Percentiles rank a stretch among this genome's conserved stretches.
phyloP scores from a whole-genome alignment of 148 eudicot genomes.

The Spergularia marina region DNA sequence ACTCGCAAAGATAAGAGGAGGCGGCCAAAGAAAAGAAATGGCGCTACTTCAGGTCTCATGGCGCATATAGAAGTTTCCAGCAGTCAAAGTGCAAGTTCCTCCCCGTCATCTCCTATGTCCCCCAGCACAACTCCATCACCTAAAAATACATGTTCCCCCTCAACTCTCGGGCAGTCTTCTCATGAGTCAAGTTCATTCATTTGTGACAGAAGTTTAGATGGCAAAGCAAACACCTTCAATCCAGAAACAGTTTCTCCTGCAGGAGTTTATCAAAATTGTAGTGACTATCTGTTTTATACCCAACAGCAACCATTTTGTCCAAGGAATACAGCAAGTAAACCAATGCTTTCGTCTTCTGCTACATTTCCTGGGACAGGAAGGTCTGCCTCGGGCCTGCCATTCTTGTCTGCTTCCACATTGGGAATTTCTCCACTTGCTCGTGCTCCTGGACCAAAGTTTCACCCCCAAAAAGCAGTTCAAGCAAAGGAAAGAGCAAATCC shows the following conservation, averaged over 20 bases:
- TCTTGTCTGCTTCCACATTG: slow-evolving; percentile 36
- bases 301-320: slow-evolving; percentile 33
- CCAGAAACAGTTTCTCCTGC: slow-evolving; percentile 26
- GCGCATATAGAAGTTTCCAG: slow-evolving; percentile 71
- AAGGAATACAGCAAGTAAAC: slow-evolving; percentile 30
- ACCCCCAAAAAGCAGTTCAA: slow-evolving; percentile 27
- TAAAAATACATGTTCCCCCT: slow-evolving; percentile 30
- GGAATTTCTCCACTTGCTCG: slow-evolving; percentile 49
- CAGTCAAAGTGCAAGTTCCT: slow-evolving; percentile 89
- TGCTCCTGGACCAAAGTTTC: slow-evolving; percentile 71
- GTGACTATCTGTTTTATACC: slow-evolving; percentile 7
- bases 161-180: slow-evolving; percentile 29
- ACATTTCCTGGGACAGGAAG: slow-evolving; percentile 47
- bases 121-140: slow-evolving; percentile 47
- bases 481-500: slow-evolving; percentile 27
- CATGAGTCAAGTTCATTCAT: slow-evolving; percentile 26
- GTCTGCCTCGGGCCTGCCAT: slow-evolving; percentile 19
- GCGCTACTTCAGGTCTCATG: slow-evolving; percentile 34
- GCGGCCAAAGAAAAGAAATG: slow-evolving; percentile 62
- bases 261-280: slow-evolving; percentile 22
- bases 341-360: slow-evolving; percentile 54
- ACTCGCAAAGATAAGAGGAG: slow-evolving; percentile 61
- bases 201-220: slow-evolving; percentile 22
- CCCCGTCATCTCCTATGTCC: slow-evolving; percentile 89
- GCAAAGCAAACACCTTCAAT: slow-evolving; percentile 18